Evolutionary conservation across 345 rosid species (phyloP).

Genomic region (Hypericum androsaemum): DNA sequence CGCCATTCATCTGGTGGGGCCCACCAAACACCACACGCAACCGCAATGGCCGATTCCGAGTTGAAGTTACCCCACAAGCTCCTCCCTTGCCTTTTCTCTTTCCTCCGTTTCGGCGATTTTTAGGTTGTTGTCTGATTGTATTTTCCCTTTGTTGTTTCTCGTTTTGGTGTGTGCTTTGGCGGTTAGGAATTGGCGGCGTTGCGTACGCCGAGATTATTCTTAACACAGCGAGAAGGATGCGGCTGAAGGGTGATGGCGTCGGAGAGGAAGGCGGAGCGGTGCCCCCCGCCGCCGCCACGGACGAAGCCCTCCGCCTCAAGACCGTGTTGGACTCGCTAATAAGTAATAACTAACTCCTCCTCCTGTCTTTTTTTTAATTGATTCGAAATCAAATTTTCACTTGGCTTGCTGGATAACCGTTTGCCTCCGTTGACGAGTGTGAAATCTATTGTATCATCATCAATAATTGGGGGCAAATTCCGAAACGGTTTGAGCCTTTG

Average conservation of each 20-base stretch:
- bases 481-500: too few species aligned
- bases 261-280: slow-evolving; percentile 61
- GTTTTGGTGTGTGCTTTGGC: slow-evolving; percentile 8
- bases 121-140: too few species aligned
- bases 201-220: slow-evolving; percentile 84
- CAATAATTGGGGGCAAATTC: too few species aligned
- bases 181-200: slow-evolving; percentile 75
- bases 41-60: slow-evolving; percentile 6
- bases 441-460: too few species aligned
- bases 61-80: too few species aligned
- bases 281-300: slow-evolving; percentile 51
- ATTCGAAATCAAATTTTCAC: too few species aligned
- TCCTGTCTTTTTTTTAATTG: background rate
- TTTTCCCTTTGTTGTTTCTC: slow-evolving; percentile 11
- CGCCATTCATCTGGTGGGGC: too few species aligned
- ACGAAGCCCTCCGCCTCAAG: slow-evolving; percentile 73
- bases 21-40: too few species aligned
- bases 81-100: too few species aligned
- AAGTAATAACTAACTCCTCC: background rate
- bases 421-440: too few species aligned
- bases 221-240: slow-evolving; percentile 88
- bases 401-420: too few species aligned
- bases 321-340: slow-evolving; percentile 44
- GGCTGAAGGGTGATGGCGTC: slow-evolving; percentile 75
- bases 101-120: background rate